phyloP scores from a whole-genome alignment of 2,329 filamentous ascomycete genomes.

The Pseudogymnoascus sp. region DNA sequence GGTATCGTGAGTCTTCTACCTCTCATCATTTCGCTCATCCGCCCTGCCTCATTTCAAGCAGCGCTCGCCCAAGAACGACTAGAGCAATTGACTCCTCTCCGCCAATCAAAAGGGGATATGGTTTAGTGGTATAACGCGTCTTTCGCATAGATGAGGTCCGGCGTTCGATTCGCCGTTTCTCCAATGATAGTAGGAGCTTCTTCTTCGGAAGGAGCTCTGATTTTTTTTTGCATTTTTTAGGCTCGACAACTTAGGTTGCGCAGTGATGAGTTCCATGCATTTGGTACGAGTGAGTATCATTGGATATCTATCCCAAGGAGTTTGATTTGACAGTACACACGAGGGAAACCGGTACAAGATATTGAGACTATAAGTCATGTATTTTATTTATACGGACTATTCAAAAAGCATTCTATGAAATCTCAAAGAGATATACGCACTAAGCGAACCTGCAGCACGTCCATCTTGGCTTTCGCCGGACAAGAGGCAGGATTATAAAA shows the following conservation, averaged over 20 bases:
- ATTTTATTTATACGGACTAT: background rate
- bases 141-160: constrained; percentile 10
- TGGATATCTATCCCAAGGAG: background rate
- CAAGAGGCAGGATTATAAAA: constrained; percentile 12
- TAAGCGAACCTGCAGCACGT: constrained; percentile 11
- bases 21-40: background rate
- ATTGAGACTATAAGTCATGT: background rate
- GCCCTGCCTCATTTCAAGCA: background rate
- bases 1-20: background rate
- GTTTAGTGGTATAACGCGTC: constrained; percentile 10
- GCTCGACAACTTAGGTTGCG: background rate
- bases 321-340: background rate
- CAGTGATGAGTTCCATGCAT: background rate
- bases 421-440: constrained; percentile 11
- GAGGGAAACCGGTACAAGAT: background rate
- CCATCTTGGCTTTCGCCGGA: constrained; percentile 3
- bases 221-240: constrained; percentile 1
- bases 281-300: background rate
- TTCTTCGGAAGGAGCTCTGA: background rate
- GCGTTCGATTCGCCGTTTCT: constrained; percentile 10
- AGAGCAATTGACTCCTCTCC: background rate
- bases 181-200: constrained; percentile 2
- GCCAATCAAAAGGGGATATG: constrained; percentile 10
- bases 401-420: background rate
- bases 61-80: background rate